Evolutionary conservation across 2,329 filamentous ascomycete species (phyloP).

Genomic region (Ceratocystis destructans): DNA sequence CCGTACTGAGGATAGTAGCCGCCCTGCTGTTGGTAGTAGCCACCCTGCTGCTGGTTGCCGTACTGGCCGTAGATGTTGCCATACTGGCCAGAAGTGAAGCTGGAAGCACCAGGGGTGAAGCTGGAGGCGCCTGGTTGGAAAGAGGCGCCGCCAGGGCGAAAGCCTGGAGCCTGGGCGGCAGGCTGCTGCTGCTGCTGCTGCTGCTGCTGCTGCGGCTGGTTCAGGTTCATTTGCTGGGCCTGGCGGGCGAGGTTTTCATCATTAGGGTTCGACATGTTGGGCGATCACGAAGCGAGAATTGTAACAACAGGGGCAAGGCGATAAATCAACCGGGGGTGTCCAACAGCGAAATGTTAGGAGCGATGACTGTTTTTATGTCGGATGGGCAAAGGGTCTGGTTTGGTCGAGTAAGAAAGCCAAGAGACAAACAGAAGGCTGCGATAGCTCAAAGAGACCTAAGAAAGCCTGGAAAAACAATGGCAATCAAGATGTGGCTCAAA

Average conservation of each 20-base stretch:
- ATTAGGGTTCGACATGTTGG: conserved; percentile 71
- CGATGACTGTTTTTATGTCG: background rate
- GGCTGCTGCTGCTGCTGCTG: conserved; percentile 41
- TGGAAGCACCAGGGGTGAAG: conserved; percentile 58
- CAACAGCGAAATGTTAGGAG: background rate
- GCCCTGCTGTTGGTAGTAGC: conserved; percentile 36
- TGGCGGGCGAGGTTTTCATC: conserved; percentile 87
- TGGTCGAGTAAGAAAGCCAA: background rate
- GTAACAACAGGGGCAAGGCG: background rate
- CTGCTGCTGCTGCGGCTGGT: conserved; percentile 52
- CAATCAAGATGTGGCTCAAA: background rate
- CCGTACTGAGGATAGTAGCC: conserved; percentile 29
- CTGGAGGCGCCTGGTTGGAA: conserved; percentile 56
- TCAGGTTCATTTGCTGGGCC: conserved; percentile 63
- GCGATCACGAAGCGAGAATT: too few relatives aligned
- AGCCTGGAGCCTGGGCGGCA: conserved; percentile 33
- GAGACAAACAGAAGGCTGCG: background rate
- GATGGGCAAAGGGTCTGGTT: background rate
- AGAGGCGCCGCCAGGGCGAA: conserved; percentile 32
- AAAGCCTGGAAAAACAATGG: background rate
- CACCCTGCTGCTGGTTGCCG: conserved; percentile 32
- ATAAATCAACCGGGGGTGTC: background rate
- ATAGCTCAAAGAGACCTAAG: background rate
- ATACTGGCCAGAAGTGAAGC: conserved; percentile 59
- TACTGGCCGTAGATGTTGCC: conserved; percentile 47